A percentile compares a stretch with the other conserved stretches of the same genome.
These are phyloP conservation scores for Scenedesmus sp. DNA, from an alignment of 163 green algal species.

Conservation along the genomic window DNA sequence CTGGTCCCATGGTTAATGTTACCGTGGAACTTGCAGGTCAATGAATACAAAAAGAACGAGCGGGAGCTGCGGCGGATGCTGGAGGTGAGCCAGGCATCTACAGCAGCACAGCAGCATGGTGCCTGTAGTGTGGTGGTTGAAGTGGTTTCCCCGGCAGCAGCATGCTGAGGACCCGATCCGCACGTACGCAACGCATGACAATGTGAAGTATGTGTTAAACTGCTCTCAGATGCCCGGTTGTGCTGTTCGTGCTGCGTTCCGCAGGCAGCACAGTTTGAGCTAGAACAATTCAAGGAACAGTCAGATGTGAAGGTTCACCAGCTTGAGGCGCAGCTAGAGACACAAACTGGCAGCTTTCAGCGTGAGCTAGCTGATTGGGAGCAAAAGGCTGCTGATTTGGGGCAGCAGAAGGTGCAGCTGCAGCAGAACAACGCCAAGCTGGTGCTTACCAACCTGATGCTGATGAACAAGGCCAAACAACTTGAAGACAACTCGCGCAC, in stretches of 20 bases:
- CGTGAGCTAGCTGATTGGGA: conserved; percentile 3
- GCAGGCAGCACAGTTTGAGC: conserved; percentile 27
- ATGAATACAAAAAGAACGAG: conserved; percentile 4
- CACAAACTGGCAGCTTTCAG: not conserved
- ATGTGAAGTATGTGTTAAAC: not conserved
- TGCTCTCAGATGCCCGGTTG: not conserved
- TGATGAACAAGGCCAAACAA: conserved; percentile 38
- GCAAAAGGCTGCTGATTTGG: not conserved
- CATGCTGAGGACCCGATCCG: not conserved
- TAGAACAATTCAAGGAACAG: conserved; percentile 7
- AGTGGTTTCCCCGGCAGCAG: not conserved
- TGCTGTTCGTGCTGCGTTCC: not conserved
- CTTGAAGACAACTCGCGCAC: conserved; percentile 42
- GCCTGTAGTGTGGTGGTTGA: not conserved
- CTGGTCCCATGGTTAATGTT: not conserved
- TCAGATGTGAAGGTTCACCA: not conserved
- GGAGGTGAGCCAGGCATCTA: not conserved
- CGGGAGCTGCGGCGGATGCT: conserved; percentile 30
- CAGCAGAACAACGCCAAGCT: conserved; percentile 51
- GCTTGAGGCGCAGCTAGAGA: conserved; percentile 14
- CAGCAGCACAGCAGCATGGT: not conserved
- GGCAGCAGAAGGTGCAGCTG: conserved; percentile 37
- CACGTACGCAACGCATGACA: not conserved
- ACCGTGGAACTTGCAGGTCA: not conserved
- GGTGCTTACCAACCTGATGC: conserved; percentile 45